Conservation (phyloP, 176 grass and related monocot species). For the Eleusine indica region DNA sequence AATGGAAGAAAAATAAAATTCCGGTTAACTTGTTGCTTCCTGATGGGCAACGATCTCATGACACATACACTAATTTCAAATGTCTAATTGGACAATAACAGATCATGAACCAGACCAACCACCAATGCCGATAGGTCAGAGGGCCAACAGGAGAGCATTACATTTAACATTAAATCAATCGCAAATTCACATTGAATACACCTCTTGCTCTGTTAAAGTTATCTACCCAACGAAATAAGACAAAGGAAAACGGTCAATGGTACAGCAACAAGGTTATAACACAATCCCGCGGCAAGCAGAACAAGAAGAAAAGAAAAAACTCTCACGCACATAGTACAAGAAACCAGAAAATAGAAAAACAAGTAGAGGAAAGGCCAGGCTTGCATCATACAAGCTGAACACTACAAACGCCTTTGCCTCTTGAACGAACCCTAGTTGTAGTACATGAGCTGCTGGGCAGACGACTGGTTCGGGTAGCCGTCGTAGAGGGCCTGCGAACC, state of each 20-base stretch:
- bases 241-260: slow-evolving; percentile 40
- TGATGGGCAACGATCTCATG: no score
- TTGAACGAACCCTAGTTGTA: slow-evolving; percentile 66
- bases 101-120: not conserved
- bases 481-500: slow-evolving; percentile 71
- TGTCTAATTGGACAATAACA: not conserved
- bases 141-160: slow-evolving; percentile 33
- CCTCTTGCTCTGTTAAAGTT: slow-evolving; percentile 47
- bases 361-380: slow-evolving; percentile 24
- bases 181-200: slow-evolving; percentile 58
- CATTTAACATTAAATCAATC: slow-evolving; percentile 52
- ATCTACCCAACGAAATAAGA: slow-evolving; percentile 48
- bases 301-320: slow-evolving; percentile 21
- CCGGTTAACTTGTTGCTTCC: no score
- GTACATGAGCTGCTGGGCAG: slow-evolving; percentile 79
- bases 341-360: slow-evolving; percentile 41
- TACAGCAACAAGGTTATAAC: slow-evolving; percentile 38
- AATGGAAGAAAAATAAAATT: no score
- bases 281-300: slow-evolving; percentile 44
- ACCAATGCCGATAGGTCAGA: not conserved
- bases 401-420: slow-evolving; percentile 57
- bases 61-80: no score
- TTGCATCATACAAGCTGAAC: slow-evolving; percentile 56
- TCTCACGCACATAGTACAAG: slow-evolving; percentile 59
- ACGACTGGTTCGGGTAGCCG: slow-evolving; percentile 68